Percentiles rank a stretch among this genome's conserved stretches.
These are phyloP conservation scores for Entophlyctis luteolus DNA, from an alignment of 192 early-diverging fungal species.

Conservation along the genomic window DNA sequence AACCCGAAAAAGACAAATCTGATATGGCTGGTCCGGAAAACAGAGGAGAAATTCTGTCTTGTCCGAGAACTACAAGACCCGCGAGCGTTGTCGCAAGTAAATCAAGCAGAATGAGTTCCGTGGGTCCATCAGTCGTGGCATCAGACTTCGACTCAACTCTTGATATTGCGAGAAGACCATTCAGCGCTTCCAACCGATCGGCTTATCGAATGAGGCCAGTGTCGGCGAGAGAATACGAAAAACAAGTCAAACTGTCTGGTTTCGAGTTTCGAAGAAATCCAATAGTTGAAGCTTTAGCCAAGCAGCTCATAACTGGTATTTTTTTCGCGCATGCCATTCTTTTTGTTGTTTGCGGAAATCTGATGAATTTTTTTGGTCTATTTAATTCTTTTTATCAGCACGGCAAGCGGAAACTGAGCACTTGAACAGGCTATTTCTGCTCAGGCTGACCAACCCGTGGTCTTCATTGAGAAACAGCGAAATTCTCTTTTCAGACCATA, in stretches of 20 bases:
- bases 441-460: slow-evolving; percentile 16
- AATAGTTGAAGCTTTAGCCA: neutral
- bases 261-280: slow-evolving; percentile 21
- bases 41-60: neutral
- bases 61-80: neutral
- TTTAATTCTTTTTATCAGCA: neutral
- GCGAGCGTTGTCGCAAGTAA: neutral
- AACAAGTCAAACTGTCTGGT: slow-evolving; percentile 8
- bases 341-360: no score
- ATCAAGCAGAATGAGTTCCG: neutral
- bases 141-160: neutral
- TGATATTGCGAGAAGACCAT: neutral
- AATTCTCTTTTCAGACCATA: slow-evolving; percentile 3
- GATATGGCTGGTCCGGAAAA: neutral
- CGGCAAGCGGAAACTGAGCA: slow-evolving; percentile 15
- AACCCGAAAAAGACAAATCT: neutral
- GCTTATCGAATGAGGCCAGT: slow-evolving; percentile 3
- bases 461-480: slow-evolving; percentile 11
- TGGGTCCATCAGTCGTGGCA: neutral
- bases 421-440: slow-evolving; percentile 3
- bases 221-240: neutral
- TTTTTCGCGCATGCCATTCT: no score
- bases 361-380: no score
- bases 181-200: neutral
- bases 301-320: slow-evolving; percentile 8